Evolutionary conservation across 441 rosid genomes (phyloP).

Genomic region (Cnidoscolus chayamansa): DNA sequence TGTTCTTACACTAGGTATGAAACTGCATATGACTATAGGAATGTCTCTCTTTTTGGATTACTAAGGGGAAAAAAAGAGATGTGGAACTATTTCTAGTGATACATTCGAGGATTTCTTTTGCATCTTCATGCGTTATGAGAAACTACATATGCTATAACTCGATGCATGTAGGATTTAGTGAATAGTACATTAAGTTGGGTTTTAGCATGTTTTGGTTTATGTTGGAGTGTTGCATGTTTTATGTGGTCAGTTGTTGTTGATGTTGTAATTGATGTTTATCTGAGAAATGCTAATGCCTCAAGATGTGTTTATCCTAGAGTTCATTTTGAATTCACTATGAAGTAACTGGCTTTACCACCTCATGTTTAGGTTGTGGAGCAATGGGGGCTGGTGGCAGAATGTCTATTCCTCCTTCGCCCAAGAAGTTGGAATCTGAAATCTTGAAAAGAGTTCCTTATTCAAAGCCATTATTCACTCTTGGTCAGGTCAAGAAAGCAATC

Average conservation of each 20-base stretch:
- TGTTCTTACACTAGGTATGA: no score
- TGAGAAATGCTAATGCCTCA: neutral
- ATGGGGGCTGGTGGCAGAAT: conserved; percentile 99
- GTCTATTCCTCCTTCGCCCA: conserved; percentile 47
- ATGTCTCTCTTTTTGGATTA: neutral
- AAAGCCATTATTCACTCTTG: conserved; percentile 67
- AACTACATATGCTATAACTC: neutral
- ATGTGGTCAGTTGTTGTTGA: neutral
- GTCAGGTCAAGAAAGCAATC: conserved; percentile 79
- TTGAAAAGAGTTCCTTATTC: conserved; percentile 57
- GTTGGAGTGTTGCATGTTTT: conserved; percentile 15
- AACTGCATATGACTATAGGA: neutral
- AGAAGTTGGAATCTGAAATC: conserved; percentile 41
- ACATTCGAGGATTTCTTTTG: neutral
- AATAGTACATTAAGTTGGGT: neutral
- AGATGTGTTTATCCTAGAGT: neutral
- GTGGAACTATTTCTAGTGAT: neutral
- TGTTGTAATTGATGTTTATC: neutral
- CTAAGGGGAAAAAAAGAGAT: neutral
- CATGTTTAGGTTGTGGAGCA: conserved; percentile 34
- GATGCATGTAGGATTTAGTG: neutral
- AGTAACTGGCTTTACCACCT: neutral
- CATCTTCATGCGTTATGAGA: neutral
- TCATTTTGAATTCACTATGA: neutral
- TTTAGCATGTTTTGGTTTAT: neutral